Percentiles rank a stretch among this genome's conserved stretches.
Evolutionary conservation across 2,329 filamentous ascomycete genomes (phyloP).

Genomic region (Exophiala sideris): DNA sequence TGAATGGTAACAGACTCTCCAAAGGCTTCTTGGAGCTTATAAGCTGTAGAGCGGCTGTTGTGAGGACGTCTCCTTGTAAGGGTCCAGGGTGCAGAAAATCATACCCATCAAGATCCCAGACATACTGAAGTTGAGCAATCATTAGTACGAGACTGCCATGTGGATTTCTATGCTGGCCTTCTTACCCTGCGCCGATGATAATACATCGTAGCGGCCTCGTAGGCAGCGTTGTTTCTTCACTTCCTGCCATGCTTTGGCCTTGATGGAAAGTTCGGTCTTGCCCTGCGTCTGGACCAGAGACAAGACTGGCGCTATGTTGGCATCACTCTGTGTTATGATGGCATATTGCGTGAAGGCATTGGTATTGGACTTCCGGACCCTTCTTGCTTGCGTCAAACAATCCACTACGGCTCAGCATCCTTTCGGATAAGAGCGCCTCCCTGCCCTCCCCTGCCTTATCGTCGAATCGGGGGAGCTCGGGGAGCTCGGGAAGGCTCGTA

Average conservation of each 20-base stretch:
- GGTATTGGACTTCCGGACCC: not conserved
- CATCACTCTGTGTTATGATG: not conserved
- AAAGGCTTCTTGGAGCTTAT: not conserved
- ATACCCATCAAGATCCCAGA: not conserved
- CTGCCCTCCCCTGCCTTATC: not conserved
- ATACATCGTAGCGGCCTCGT: not conserved
- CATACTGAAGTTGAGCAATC: not conserved
- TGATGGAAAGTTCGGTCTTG: not conserved
- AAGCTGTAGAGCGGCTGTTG: not conserved
- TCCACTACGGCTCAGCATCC: not conserved
- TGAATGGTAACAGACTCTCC: not conserved
- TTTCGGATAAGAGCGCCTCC: not conserved
- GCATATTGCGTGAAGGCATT: not conserved
- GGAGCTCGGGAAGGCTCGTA: not conserved
- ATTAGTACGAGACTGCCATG: not conserved
- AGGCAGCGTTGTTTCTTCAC: not conserved
- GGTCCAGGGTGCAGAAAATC: not conserved
- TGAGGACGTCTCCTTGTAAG: not conserved
- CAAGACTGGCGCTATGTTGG: not conserved
- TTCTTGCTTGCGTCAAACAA: not conserved
- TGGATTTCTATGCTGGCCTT: not conserved
- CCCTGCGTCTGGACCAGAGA: not conserved
- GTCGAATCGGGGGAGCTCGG: not conserved
- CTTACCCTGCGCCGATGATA: not conserved
- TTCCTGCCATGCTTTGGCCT: not conserved